Evolutionary conservation across 2,329 filamentous ascomycete species (phyloP), one percentile per base, ranked within the genome.

Genomic region (Phoma sp.): DNA sequence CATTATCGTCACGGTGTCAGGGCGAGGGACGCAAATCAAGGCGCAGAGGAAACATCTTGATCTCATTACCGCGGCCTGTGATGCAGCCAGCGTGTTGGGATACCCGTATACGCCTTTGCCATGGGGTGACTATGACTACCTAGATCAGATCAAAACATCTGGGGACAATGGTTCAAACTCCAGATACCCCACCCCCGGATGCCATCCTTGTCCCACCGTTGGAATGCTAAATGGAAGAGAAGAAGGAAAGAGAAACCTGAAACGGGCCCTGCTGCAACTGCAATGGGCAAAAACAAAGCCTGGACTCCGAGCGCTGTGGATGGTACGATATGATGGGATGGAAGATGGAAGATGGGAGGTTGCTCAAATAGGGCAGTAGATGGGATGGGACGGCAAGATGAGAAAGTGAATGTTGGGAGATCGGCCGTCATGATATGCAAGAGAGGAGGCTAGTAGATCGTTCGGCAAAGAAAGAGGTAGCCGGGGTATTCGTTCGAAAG

Each of bases 271-370:
- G 46, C 51, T 44, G 51, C 38, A 35, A 35, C 2, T 37, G 51
- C 33, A 43, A 39, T 13, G 3, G n/a, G 10, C 31, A 17, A 32
- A 32, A 32, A 35, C 25, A 37, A 24, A 21, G 27, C 38, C 32
- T 39, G 33, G 39, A 54, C 51, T 47, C 51, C 51, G 32, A 43
- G 43, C 51, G 51, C 51, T 54, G 51, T 50, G 47, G 43, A 24
- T 50, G 32, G 43, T 50, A 7, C 17, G 24, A 50, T 50, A 7
- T 22, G 24, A 43, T 27, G 21, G 31, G 22, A 36, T 35, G 22
- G 27, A 31, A 10, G 3, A 31, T 31, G 29, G 10, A 5, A 31
- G 10, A 31, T 31, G 29, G 29, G 10, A 5, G 13, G 10, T 13
- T 31, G 29, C 29, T 31, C 29, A 31, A 31, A 31, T 4, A 31